A percentile compares a stretch with the other conserved stretches of the same genome.
phyloP scores from a whole-genome alignment of 106 monocot species.

The Acanthochlamys bracteata region DNA sequence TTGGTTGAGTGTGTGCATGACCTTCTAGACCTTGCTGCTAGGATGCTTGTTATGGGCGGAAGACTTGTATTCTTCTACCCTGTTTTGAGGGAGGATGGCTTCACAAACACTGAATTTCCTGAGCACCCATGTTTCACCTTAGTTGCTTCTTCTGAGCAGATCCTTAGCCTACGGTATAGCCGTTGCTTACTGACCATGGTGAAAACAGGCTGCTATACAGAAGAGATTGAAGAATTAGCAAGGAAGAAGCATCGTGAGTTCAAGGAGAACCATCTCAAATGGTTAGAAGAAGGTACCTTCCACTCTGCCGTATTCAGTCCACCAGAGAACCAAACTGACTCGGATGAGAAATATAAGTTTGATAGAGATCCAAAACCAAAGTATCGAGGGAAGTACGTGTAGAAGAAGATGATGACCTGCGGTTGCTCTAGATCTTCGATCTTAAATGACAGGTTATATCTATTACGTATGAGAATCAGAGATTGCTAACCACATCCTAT shows the following conservation, averaged over 20 bases:
- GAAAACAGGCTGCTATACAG: constrained; percentile 54
- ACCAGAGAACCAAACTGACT: constrained; percentile 14
- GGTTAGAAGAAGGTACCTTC: constrained; percentile 88
- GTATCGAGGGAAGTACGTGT: constrained; percentile 96
- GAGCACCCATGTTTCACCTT: constrained; percentile 86
- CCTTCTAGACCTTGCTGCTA: constrained; percentile 78
- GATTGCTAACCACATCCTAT: no score
- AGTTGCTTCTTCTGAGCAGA: constrained; percentile 70
- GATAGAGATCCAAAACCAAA: constrained; percentile 85
- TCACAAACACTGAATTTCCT: constrained; percentile 30
- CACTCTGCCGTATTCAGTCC: constrained; percentile 79
- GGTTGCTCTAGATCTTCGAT: no score
- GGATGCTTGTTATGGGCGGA: constrained; percentile 81
- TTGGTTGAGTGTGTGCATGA: constrained; percentile 84
- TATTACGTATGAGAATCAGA: no score
- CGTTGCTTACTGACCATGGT: constrained; percentile 89
- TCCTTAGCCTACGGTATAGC: constrained; percentile 77
- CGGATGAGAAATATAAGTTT: constrained; percentile 25
- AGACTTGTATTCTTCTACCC: constrained; percentile 91
- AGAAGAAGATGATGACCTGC: not conserved
- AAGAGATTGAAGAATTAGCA: constrained; percentile 52
- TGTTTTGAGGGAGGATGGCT: constrained; percentile 68
- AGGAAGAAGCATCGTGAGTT: constrained; percentile 55
- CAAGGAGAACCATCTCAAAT: constrained; percentile 92
- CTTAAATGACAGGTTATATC: no score